A percentile compares a stretch with the other conserved stretches of the same genome.
Conservation (phyloP, 441 rosid species). For the Bruguiera hainesii region DNA sequence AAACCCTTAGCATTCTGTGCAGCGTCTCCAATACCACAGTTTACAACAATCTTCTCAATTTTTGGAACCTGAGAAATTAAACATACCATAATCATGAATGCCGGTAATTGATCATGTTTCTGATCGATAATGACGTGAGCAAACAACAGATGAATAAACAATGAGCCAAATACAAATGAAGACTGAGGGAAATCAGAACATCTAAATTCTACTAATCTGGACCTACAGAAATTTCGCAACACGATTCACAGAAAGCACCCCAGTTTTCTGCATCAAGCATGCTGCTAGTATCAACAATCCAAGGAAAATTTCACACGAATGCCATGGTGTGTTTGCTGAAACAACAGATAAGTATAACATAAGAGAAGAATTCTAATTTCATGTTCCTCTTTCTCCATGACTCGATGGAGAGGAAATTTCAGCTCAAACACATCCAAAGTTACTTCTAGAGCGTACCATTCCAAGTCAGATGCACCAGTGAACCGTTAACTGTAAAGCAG, state of each 20-base stretch:
- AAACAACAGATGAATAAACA: neutral
- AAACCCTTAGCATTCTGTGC: constrained; percentile 81
- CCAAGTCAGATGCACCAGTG: neutral
- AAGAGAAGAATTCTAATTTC: no score
- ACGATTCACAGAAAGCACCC: neutral
- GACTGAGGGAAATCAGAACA: neutral
- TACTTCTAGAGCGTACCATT: neutral
- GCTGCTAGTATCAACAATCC: neutral
- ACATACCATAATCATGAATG: neutral
- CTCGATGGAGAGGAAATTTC: no score
- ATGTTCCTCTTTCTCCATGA: no score
- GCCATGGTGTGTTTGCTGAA: no score
- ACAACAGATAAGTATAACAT: no score
- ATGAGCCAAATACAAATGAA: neutral
- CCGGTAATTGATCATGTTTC: neutral
- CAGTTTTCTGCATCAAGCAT: neutral
- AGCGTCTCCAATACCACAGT: constrained; percentile 94
- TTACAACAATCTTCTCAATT: constrained; percentile 80
- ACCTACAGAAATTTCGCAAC: neutral
- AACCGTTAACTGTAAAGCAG: neutral
- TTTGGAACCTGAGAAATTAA: constrained; percentile 65
- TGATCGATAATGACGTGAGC: neutral
- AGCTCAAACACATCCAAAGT: no score
- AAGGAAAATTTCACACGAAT: neutral
- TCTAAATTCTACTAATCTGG: neutral